Conservation (phyloP, 768 basidiomycete genomes). For the Lactifluus subvellereus region DNA sequence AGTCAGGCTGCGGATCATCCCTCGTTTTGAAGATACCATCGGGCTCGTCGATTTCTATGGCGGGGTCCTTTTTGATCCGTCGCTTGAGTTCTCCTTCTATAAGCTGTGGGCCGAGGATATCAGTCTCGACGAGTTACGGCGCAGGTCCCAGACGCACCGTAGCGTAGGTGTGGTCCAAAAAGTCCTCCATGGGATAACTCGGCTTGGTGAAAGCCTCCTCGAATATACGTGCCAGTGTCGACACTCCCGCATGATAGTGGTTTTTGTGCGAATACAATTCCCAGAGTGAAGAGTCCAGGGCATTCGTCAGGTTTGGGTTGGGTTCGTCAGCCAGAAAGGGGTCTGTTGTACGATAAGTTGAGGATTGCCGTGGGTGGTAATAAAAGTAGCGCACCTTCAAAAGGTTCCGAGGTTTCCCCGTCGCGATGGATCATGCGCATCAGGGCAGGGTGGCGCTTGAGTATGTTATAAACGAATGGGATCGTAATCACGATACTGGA, state of each 20-base stretch:
- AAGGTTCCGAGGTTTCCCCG: conserved; percentile 31
- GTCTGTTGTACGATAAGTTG: conserved; percentile 39
- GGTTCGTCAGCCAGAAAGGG: conserved; percentile 61
- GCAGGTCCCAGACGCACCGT: conserved; percentile 48
- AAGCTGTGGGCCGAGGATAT: conserved; percentile 45
- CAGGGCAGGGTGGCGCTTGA: conserved; percentile 85
- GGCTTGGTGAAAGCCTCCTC: conserved; percentile 93
- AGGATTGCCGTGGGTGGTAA: background rate
- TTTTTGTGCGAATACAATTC: conserved; percentile 72
- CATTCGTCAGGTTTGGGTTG: conserved; percentile 72
- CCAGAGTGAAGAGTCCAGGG: conserved; percentile 88
- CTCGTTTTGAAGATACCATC: conserved; percentile 20
- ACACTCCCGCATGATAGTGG: conserved; percentile 85
- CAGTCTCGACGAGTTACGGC: conserved; percentile 6
- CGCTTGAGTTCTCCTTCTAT: conserved; percentile 79
- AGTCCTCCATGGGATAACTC: conserved; percentile 87
- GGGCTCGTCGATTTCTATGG: conserved; percentile 34
- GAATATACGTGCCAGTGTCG: conserved; percentile 83
- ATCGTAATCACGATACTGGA: conserved; percentile 87
- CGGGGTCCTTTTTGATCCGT: conserved; percentile 75
- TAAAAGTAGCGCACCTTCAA: conserved; percentile 1
- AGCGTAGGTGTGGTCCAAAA: conserved; percentile 87
- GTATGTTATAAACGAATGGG: conserved; percentile 90
- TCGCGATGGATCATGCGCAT: conserved; percentile 89
- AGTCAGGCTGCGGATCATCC: conserved; percentile 33